Evolutionary conservation across 768 basidiomycete species (phyloP).

Genomic region (Psilocybe tampanensis): DNA sequence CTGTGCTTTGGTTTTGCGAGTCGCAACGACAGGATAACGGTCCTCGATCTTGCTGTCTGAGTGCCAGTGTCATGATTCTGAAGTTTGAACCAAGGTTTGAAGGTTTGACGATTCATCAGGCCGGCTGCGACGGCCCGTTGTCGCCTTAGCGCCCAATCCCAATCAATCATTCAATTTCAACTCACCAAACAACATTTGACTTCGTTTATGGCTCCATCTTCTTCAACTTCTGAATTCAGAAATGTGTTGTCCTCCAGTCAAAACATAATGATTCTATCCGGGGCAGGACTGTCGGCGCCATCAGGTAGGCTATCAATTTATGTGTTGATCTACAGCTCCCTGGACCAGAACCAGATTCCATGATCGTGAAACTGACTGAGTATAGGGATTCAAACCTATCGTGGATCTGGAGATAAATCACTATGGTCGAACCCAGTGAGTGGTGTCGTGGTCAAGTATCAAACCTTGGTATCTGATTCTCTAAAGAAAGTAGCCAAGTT

Average conservation of each 20-base stretch:
- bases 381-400: slow-evolving; percentile 17
- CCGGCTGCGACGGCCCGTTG: too few relatives aligned
- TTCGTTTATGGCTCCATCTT: slow-evolving; percentile 9
- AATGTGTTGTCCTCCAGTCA: slow-evolving; percentile 4
- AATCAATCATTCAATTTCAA: too few relatives aligned
- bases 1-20: too few relatives aligned
- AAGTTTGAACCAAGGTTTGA: too few relatives aligned
- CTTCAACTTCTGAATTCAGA: slow-evolving; percentile 9
- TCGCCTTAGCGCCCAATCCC: too few relatives aligned
- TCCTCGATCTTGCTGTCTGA: too few relatives aligned
- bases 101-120: too few relatives aligned
- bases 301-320: slow-evolving; percentile 12
- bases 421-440: slow-evolving; percentile 16
- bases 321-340: neutral
- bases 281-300: slow-evolving; percentile 20
- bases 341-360: neutral
- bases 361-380: neutral
- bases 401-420: slow-evolving; percentile 10
- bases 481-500: slow-evolving; percentile 18
- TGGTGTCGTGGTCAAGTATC: neutral
- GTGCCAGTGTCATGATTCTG: too few relatives aligned
- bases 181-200: neutral
- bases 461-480: neutral
- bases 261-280: slow-evolving; percentile 17
- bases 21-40: too few relatives aligned